Evolutionary conservation across 1,139 yeast species (phyloP).

Genomic region (Arxiozyma heterogenica): DNA sequence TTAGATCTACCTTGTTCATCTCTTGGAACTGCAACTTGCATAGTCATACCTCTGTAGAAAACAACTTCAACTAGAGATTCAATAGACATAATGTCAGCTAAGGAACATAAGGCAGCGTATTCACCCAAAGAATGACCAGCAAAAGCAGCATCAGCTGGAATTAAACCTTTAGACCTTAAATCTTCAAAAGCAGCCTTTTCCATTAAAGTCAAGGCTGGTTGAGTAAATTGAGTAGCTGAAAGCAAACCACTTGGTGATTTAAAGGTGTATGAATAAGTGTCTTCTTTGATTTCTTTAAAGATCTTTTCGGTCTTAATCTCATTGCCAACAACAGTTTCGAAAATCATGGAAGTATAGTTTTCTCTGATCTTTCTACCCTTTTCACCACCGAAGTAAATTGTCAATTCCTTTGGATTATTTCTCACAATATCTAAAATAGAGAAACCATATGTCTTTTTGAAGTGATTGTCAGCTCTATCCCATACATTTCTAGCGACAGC

Average conservation of each 20-base stretch:
- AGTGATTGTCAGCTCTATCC: conserved; percentile 96
- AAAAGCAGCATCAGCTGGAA: conserved; percentile 86
- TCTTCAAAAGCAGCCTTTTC: conserved; percentile 99
- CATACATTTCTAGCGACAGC: conserved; percentile 91
- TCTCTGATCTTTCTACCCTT: conserved; percentile 92
- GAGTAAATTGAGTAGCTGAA: conserved; percentile 98
- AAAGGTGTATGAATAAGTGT: conserved; percentile 78
- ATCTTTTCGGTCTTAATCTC: conserved; percentile 83
- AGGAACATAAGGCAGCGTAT: conserved; percentile 91
- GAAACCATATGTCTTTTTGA: conserved; percentile 90
- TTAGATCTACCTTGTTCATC: conserved; percentile 91
- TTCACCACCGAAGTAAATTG: conserved; percentile 96
- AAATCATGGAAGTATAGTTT: conserved; percentile 93
- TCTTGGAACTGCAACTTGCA: conserved; percentile 99
- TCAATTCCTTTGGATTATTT: conserved; percentile 91
- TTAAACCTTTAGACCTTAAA: conserved; percentile 89
- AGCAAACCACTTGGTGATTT: conserved; percentile 89
- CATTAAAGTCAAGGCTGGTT: conserved; percentile 98
- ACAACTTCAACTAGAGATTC: conserved; percentile 97
- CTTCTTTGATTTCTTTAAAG: conserved; percentile 80
- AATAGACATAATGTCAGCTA: conserved; percentile 98
- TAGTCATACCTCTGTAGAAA: conserved; percentile 99
- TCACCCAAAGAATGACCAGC: conserved; percentile 99
- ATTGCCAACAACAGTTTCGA: conserved; percentile 87
- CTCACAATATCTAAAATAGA: conserved; percentile 90